These are phyloP conservation scores for Chlorophyllum brunneum DNA, from an alignment of 768 basidiomycete species.

Conservation along the genomic window DNA sequence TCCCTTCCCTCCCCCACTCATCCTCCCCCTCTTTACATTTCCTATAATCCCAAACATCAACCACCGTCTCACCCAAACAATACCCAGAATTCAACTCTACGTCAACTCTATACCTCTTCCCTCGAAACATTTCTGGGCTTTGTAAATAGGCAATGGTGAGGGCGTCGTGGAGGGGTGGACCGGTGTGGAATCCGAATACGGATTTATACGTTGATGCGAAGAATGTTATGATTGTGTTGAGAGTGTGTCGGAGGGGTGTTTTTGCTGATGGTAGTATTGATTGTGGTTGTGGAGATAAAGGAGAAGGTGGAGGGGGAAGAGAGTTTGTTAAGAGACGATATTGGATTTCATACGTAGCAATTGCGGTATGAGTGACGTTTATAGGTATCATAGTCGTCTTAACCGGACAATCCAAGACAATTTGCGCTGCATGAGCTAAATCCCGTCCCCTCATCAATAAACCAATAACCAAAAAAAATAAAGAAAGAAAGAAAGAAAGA, in stretches of 20 bases:
- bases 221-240: conserved; percentile 71
- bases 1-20: conserved; percentile 69
- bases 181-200: conserved; percentile 78
- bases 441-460: not conserved
- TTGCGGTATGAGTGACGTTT: conserved; percentile 85
- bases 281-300: conserved; percentile 5
- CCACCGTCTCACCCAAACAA: conserved; percentile 73
- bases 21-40: conserved; percentile 48
- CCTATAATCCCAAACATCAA: conserved; percentile 69
- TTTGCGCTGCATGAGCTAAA: conserved; percentile 77
- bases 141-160: conserved; percentile 77
- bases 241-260: conserved; percentile 58
- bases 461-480: not conserved
- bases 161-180: conserved; percentile 86
- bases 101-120: conserved; percentile 71
- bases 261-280: conserved; percentile 28
- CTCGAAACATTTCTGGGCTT: conserved; percentile 60
- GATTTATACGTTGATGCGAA: conserved; percentile 71
- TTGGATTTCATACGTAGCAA: conserved; percentile 59
- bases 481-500: not conserved
- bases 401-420: conserved; percentile 69
- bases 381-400: conserved; percentile 77
- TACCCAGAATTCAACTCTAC: conserved; percentile 69
- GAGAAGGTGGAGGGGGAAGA: not conserved
- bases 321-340: conserved; percentile 41